Percentiles rank a stretch among this genome's conserved stretches.
These are phyloP conservation scores for Thermoascus crustaceus DNA, from an alignment of 2,329 filamentous ascomycete genomes.

Conservation along the genomic window DNA sequence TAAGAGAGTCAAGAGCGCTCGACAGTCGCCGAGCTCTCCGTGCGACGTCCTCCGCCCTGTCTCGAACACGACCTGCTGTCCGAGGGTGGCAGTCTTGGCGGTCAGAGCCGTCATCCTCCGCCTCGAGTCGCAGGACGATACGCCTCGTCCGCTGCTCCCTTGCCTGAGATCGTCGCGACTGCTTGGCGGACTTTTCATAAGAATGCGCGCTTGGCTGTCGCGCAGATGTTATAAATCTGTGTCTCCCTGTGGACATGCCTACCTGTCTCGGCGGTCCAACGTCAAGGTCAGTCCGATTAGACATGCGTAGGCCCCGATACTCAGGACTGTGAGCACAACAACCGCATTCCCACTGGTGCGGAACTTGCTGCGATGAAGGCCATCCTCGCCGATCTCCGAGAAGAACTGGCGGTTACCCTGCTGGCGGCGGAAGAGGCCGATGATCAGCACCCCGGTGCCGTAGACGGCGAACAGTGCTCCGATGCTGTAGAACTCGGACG, in stretches of 20 bases:
- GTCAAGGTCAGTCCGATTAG: conserved; percentile 52
- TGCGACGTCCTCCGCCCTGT: too few species aligned
- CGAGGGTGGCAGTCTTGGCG: too few species aligned
- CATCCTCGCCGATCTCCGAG: conserved; percentile 47
- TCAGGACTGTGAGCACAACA: conserved; percentile 53
- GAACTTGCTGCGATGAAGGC: conserved; percentile 53
- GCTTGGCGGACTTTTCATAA: too few species aligned
- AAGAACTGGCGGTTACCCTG: conserved; percentile 96
- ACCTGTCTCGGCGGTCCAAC: conserved; percentile 24
- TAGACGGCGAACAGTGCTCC: conserved; percentile 94
- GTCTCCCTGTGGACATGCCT: background rate
- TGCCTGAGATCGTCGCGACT: too few species aligned
- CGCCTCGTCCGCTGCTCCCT: too few species aligned
- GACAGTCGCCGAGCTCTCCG: too few species aligned
- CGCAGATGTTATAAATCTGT: too few species aligned
- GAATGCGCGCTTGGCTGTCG: too few species aligned
- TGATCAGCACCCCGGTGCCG: conserved; percentile 72
- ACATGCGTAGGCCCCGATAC: conserved; percentile 53
- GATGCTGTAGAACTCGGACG: conserved; percentile 89
- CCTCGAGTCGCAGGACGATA: too few species aligned
- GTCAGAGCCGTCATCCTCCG: too few species aligned
- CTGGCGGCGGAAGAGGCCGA: conserved; percentile 76
- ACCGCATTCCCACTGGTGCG: conserved; percentile 60
- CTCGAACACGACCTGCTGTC: too few species aligned
- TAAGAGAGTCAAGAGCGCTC: too few species aligned